Evolutionary conservation across 768 basidiomycete species (phyloP).

Genomic region (Podaxis rugospora): DNA sequence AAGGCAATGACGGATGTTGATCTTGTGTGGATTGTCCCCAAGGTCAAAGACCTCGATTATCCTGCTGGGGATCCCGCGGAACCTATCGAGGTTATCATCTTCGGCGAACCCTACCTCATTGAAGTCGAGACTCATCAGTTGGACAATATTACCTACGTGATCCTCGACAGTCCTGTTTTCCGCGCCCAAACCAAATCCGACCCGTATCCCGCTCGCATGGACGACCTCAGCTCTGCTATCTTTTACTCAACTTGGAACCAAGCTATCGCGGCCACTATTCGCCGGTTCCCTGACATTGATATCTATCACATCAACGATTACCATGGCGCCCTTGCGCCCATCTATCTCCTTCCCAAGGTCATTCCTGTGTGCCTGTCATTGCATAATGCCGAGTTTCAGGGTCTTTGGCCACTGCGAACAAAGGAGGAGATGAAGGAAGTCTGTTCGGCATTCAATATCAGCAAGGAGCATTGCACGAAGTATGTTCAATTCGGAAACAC

Average conservation of each 20-base stretch:
- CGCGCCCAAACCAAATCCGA: constrained; percentile 95
- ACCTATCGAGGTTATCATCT: constrained; percentile 94
- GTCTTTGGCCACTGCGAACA: constrained; percentile 92
- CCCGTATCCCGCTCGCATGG: constrained; percentile 96
- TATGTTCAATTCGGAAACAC: constrained; percentile 98
- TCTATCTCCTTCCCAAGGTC: constrained; percentile 90
- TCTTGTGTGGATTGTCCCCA: constrained; percentile 89
- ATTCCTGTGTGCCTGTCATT: constrained; percentile 87
- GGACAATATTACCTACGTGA: constrained; percentile 94
- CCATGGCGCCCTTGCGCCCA: constrained; percentile 86
- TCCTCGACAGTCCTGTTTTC: constrained; percentile 94
- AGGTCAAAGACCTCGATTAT: constrained; percentile 93
- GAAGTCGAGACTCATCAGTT: constrained; percentile 91
- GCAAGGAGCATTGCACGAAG: constrained; percentile 93
- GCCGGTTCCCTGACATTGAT: constrained; percentile 81
- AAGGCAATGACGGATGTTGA: constrained; percentile 98
- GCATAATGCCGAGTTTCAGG: constrained; percentile 97
- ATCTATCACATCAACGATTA: constrained; percentile 96
- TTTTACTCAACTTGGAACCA: constrained; percentile 99
- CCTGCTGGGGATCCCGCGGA: constrained; percentile 88
- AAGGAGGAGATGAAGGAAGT: constrained; percentile 99
- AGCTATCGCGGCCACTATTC: constrained; percentile 88
- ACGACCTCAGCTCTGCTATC: constrained; percentile 92
- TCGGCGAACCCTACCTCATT: constrained; percentile 92
- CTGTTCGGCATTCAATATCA: constrained; percentile 96